These are phyloP conservation scores for Phoma sp. DNA, from an alignment of 2,329 filamentous ascomycete species.

Conservation along the genomic window DNA sequence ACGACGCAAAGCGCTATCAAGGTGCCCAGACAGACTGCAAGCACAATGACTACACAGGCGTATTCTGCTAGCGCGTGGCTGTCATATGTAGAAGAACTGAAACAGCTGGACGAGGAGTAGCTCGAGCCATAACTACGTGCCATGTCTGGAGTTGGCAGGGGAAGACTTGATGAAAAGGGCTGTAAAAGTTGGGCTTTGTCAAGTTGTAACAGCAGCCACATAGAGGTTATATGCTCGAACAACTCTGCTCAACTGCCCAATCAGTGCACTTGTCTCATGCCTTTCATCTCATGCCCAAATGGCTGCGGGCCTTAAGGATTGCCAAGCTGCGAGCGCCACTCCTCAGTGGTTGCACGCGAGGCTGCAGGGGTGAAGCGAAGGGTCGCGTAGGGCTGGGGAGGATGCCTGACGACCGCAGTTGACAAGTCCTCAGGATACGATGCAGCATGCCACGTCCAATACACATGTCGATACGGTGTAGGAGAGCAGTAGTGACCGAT, in stretches of 20 bases:
- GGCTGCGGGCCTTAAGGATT: slow-evolving; percentile 18
- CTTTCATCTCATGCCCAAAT: slow-evolving; percentile 24
- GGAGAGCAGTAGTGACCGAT: slow-evolving; percentile 1
- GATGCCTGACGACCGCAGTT: slow-evolving; percentile 5
- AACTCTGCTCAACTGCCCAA: slow-evolving; percentile 1
- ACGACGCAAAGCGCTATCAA: slow-evolving; percentile 24
- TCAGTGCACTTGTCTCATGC: slow-evolving; percentile 21
- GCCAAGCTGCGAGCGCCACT: slow-evolving; percentile 20
- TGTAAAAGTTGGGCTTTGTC: too few relatives aligned
- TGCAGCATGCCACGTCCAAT: background rate
- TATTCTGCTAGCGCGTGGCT: background rate
- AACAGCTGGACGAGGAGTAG: slow-evolving; percentile 7
- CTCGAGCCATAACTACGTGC: background rate
- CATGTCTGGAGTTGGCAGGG: too few relatives aligned
- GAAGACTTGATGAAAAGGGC: too few relatives aligned
- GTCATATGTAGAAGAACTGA: background rate
- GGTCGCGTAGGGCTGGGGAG: background rate
- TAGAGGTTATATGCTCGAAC: background rate
- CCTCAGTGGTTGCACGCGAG: background rate
- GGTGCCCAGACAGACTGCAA: slow-evolving; percentile 26
- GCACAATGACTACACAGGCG: background rate
- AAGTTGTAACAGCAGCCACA: background rate
- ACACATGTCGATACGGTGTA: background rate
- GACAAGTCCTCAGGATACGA: background rate
- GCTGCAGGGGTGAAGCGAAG: background rate